Base-by-base conservation (phyloP, 169 alveolate species). In the Cryptosporidium meleagridis region DNA sequence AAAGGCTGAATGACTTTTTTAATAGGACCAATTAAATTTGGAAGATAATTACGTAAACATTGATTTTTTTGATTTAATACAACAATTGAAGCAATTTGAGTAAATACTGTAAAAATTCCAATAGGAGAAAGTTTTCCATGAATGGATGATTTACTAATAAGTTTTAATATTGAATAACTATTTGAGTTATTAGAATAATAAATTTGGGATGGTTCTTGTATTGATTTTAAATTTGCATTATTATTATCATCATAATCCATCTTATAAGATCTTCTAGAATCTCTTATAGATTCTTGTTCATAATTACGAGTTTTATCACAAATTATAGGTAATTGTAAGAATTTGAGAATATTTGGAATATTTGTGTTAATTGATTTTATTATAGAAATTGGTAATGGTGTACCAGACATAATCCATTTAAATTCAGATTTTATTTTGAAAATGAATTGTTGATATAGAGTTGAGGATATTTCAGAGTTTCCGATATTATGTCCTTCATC, bases 341-440 rank as follows among this genome's bases (percentile, higher is more conserved):
- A 80, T n/a, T 65, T 65, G 51, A 80, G 62, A 9, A 80, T 62
- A 65, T 80, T 80, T 80, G 75, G 80, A 29, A 80, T 62, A 51
- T 51, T 62, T 12, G 69, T 80, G 12, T 41, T 37, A 8, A 80
- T 8, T 14, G 80, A 80, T 33, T 59, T 80, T 3, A 44, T 14
- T 7, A 80, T 59, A n/a, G 89, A 80, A 21, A 80, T 33, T 9
- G 89, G 75, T 37, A 80, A 48, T 3, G 89, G 89, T 5, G 89
- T 80, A 23, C 89, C 89, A 16, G 89, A 80, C 89, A 80, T 80
- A 31, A 80, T 80, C 89, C 89, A 80, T 33, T 65, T 80, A 44
- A 45, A 80, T 37, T 80, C 69, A 6, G 89, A 80, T 48, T 80
- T 41, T 37, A 80, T 80, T 80, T 62, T 80, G 67, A 61, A 61